phyloP scores from a whole-genome alignment of 305 asterid species.

The Andrographis paniculata region DNA sequence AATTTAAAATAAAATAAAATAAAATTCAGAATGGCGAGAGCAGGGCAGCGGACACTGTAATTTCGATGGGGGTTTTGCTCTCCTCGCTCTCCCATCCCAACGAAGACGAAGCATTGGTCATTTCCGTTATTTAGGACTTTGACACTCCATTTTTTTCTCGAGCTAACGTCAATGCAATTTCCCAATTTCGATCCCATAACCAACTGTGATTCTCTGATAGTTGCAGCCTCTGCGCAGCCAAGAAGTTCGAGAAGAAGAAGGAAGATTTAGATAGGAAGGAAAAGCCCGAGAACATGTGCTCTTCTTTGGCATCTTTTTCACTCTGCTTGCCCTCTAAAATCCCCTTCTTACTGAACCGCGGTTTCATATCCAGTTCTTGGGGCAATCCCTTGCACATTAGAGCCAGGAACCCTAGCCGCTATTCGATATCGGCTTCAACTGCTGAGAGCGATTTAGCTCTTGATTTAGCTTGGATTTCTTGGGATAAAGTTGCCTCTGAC shows the following conservation, averaged over 20 bases:
- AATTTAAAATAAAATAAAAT: too few species aligned
- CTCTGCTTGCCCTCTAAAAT: constrained; percentile 31
- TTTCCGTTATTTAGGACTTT: too few species aligned
- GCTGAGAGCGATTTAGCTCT: constrained; percentile 31
- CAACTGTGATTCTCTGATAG: too few species aligned
- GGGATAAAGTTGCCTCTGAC: constrained; percentile 31
- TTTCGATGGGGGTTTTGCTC: background rate
- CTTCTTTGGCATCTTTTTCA: constrained; percentile 44
- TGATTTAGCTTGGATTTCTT: constrained; percentile 44
- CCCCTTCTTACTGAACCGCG: constrained; percentile 29
- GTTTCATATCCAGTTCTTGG: constrained; percentile 27
- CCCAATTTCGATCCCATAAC: background rate
- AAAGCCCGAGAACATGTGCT: constrained; percentile 36
- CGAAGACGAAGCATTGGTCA: background rate
- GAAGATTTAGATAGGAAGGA: background rate
- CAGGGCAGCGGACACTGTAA: too few species aligned
- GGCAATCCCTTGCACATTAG: constrained; percentile 27
- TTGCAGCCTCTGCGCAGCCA: too few species aligned
- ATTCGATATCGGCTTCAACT: constrained; percentile 39
- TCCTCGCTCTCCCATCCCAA: too few species aligned
- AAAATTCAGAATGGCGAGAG: too few species aligned
- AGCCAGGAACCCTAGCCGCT: constrained; percentile 27
- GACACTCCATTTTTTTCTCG: background rate
- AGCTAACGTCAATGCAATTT: background rate
- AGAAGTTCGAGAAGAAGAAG: too few species aligned